A percentile compares a stretch with the other conserved stretches of the same genome.
Conservation (phyloP, 129 eudicot genomes). For the Ambrosia trifida region DNA sequence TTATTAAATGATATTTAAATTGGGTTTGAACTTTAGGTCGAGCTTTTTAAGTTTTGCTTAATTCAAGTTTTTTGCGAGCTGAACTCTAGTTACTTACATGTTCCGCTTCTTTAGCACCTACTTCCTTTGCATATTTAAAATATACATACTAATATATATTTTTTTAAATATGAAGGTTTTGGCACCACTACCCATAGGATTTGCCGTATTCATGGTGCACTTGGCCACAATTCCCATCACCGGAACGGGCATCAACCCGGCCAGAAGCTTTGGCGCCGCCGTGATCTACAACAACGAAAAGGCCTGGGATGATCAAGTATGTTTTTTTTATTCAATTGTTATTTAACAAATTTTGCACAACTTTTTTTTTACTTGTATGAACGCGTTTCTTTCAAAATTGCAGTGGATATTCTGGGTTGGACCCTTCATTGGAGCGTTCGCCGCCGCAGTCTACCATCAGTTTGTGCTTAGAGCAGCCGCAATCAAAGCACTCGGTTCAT, state of each 20-base stretch:
- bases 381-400: neutral
- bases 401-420: conserved; percentile 93
- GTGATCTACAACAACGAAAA: conserved; percentile 48
- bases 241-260: conserved; percentile 65
- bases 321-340: neutral
- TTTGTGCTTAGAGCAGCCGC: conserved; percentile 74
- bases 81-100: neutral
- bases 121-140: neutral
- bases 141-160: neutral
- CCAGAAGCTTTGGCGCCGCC: conserved; percentile 66
- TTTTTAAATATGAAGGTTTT: conserved; percentile 36
- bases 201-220: conserved; percentile 70
- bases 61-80: neutral
- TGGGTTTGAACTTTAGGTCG: neutral
- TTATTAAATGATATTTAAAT: neutral
- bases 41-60: too few species aligned
- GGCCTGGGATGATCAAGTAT: conserved; percentile 66
- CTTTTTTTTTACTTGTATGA: too few species aligned
- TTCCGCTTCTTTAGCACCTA: neutral
- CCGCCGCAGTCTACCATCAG: conserved; percentile 79
- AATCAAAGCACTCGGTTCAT: conserved; percentile 70
- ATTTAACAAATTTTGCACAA: neutral
- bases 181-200: conserved; percentile 73
- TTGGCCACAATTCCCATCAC: conserved; percentile 67
- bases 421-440: conserved; percentile 72